These are phyloP conservation scores for Trichoderma brevicompactum DNA, from an alignment of 2,329 filamentous ascomycete genomes.

Conservation along the genomic window DNA sequence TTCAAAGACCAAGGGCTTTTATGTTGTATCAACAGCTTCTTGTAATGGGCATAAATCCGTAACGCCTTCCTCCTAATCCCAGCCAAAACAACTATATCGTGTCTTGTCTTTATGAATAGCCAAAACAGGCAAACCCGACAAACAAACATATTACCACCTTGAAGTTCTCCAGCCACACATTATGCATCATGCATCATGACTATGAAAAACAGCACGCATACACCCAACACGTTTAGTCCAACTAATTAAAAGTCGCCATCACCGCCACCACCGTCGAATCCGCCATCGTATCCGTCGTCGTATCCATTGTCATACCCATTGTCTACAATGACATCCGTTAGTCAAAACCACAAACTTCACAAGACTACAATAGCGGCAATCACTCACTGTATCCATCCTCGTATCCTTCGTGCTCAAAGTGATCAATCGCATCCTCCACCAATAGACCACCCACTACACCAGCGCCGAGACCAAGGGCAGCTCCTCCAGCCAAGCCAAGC, in stretches of 20 bases:
- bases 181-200: background rate
- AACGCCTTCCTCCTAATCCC: slow-evolving; percentile 21
- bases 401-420: slow-evolving; percentile 63
- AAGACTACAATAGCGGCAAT: no score
- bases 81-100: background rate
- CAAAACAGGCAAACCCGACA: background rate
- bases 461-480: slow-evolving; percentile 78
- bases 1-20: background rate
- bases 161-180: background rate
- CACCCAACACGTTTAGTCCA: background rate
- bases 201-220: background rate
- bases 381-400: slow-evolving; percentile 49
- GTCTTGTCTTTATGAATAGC: slow-evolving; percentile 13
- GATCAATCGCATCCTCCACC: slow-evolving; percentile 69
- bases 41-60: slow-evolving; percentile 12
- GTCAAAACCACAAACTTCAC: background rate
- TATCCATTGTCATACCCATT: slow-evolving; percentile 39
- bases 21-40: slow-evolving; percentile 10
- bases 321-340: slow-evolving; percentile 9
- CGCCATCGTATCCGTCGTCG: slow-evolving; percentile 19
- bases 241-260: slow-evolving; percentile 28
- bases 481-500: slow-evolving; percentile 73
- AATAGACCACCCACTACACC: slow-evolving; percentile 79
- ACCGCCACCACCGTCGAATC: slow-evolving; percentile 35
- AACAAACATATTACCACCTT: slow-evolving; percentile 9